Conservation (phyloP, 108 stramenopile genomes). For the Epithemia pelagica region DNA sequence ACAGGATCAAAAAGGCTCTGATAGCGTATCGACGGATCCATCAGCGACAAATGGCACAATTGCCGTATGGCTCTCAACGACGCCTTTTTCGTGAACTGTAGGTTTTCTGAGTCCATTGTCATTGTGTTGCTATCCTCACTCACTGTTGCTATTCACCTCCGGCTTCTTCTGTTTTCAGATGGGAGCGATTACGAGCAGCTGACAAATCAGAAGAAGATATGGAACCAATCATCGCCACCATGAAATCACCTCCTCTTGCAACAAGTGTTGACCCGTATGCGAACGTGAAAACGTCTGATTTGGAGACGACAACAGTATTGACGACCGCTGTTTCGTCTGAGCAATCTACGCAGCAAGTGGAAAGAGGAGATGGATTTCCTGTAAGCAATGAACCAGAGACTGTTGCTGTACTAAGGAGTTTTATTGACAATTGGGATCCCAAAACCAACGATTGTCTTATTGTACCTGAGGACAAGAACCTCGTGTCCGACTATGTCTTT, state of each 20-base stretch:
- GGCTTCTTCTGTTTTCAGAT: constrained; percentile 9
- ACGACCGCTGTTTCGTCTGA: neutral
- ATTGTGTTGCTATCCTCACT: too few relatives aligned
- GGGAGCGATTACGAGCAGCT: constrained; percentile 33
- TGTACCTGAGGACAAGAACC: constrained; percentile 23
- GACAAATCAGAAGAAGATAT: constrained; percentile 24
- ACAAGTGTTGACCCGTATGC: neutral
- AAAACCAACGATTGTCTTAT: constrained; percentile 28
- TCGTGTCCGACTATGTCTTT: constrained; percentile 50
- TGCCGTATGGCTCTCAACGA: constrained; percentile 45
- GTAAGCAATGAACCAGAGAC: constrained; percentile 19
- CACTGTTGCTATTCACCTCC: neutral
- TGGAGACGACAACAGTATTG: too few relatives aligned
- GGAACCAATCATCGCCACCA: neutral
- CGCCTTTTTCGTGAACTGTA: constrained; percentile 29
- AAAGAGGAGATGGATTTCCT: neutral
- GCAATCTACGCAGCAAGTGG: neutral
- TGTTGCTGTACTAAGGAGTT: constrained; percentile 7
- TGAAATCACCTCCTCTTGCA: neutral
- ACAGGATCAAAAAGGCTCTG: constrained; percentile 27
- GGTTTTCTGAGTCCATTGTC: neutral
- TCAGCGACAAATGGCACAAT: constrained; percentile 27
- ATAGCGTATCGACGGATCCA: constrained; percentile 33
- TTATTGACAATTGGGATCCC: constrained; percentile 22
- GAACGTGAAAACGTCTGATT: neutral